Conservation (phyloP, 2,329 filamentous ascomycete genomes). For the Pyrenophora tritici-repentis region DNA sequence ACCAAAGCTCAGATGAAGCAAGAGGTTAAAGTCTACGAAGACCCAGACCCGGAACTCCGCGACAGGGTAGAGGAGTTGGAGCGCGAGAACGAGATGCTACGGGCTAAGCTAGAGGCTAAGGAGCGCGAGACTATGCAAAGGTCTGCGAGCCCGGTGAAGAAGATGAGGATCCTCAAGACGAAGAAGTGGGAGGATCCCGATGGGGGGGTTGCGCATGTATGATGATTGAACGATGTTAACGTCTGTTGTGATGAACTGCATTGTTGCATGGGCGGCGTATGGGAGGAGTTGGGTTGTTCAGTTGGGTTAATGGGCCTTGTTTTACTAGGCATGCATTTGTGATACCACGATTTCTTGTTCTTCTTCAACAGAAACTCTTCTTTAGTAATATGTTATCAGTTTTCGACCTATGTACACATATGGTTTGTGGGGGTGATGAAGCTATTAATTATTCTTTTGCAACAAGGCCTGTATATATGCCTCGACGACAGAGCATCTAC, state of each 20-base stretch:
- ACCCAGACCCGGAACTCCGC: constrained; percentile 46
- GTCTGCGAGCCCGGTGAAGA: constrained; percentile 54
- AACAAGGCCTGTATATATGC: no score
- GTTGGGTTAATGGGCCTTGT: no score
- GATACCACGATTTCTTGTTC: constrained; percentile 10
- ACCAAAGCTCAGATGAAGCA: constrained; percentile 45
- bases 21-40: constrained; percentile 52
- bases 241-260: constrained; percentile 1
- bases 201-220: constrained; percentile 21
- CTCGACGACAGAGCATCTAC: no score
- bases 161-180: constrained; percentile 56
- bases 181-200: constrained; percentile 54
- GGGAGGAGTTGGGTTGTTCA: no score
- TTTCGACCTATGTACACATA: no score
- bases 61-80: constrained; percentile 49
- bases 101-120: constrained; percentile 45
- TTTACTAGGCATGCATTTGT: constrained; percentile 3
- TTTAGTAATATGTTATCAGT: no score
- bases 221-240: constrained; percentile 19
- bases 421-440: no score
- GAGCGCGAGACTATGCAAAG: constrained; percentile 48
- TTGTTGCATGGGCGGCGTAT: constrained; percentile 9
- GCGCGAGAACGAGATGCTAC: constrained; percentile 50
- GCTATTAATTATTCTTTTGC: background rate
- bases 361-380: no score